phyloP scores from a whole-genome alignment of 2,329 filamentous ascomycete genomes.

The Cytospora piceae region DNA sequence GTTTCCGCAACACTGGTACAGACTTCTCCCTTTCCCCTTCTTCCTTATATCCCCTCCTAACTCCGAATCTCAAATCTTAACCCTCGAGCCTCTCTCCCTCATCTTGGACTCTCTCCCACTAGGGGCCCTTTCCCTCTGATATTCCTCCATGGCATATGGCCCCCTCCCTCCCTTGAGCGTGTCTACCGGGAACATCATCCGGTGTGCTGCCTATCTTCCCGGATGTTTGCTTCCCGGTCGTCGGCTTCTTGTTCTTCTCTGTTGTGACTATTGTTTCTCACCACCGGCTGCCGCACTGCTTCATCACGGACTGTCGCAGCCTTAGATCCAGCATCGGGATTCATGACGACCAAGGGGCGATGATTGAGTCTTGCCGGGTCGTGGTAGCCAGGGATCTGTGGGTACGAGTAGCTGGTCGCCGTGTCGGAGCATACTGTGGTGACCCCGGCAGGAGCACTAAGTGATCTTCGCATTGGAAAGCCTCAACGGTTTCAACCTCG shows the following conservation, averaged over 20 bases:
- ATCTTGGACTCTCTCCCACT: not conserved
- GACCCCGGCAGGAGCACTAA: slow-evolving; percentile 8
- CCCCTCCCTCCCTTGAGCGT: too few relatives aligned
- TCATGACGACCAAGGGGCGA: slow-evolving; percentile 11
- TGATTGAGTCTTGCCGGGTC: slow-evolving; percentile 1
- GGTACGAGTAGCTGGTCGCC: not conserved
- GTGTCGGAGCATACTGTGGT: not conserved
- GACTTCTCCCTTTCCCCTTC: too few relatives aligned
- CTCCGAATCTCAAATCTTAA: too few relatives aligned
- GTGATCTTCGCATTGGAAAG: slow-evolving; percentile 3
- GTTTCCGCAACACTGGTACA: too few relatives aligned
- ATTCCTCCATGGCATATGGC: not conserved
- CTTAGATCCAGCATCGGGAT: slow-evolving; percentile 7
- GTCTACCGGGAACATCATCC: not conserved
- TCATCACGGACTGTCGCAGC: slow-evolving; percentile 6
- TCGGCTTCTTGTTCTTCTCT: not conserved
- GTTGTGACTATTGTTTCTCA: not conserved
- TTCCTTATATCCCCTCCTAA: too few relatives aligned
- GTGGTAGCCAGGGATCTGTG: slow-evolving; percentile 3
- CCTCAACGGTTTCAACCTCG: not conserved
- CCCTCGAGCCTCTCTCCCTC: not conserved
- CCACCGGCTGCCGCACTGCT: not conserved
- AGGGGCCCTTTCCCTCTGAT: not conserved
- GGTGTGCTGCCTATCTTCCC: not conserved
- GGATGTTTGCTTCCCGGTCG: not conserved